Base-by-base conservation (phyloP, 805 yeast genomes). In the Kodamaea kaohsiungensis region DNA sequence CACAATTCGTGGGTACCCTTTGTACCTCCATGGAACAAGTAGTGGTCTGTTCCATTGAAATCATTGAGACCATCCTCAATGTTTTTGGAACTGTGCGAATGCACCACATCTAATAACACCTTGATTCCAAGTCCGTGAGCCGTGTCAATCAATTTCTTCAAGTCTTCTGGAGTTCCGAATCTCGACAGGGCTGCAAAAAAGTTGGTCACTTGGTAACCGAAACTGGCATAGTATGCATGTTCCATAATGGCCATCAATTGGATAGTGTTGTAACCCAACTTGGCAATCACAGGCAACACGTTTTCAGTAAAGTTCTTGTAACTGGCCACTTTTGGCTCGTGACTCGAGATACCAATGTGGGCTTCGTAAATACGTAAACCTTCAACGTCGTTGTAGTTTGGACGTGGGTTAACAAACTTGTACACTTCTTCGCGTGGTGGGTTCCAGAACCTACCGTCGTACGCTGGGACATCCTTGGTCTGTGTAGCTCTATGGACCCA, bases 211-310 rank as follows among this genome's bases (percentile, higher is more conserved):
- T 93, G 99, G 69, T 93, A 93, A n/a, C 99, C 99, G 68, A 93
- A 93, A 1, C 97, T 90, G 1, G 98, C 99, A 69, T 93, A 93
- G 68, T 93, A 93, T 1, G 99, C 98, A 69, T 93, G 99, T 71
- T 93, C 99, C 99, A 93, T 93, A 45, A 93, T 82, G 0, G 99
- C 98, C 99, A 93, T 93, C 65, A 93, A 78, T 72, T 93, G 99
- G 62, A 93, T 88, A 3, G 96, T 86, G 69, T 95, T 91, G 70
- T 93, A 93, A 38, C 98, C 98, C 56, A 92, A 78, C 58, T 87
- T 83, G 61, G 84, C 85, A 61, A 93, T 89, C 46, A 87, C 79
- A n/a, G 98, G 98, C 57, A 93, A 79, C 10, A 91, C 79, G 59
- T 89, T 85, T 46, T 75, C 61, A 12, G 97, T 88, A 69, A 93